A percentile compares a stretch with the other conserved stretches of the same genome.
Evolutionary conservation across 2,329 filamentous ascomycete species (phyloP).

Genomic region (Xenosphaeropsis pyriputrescens): DNA sequence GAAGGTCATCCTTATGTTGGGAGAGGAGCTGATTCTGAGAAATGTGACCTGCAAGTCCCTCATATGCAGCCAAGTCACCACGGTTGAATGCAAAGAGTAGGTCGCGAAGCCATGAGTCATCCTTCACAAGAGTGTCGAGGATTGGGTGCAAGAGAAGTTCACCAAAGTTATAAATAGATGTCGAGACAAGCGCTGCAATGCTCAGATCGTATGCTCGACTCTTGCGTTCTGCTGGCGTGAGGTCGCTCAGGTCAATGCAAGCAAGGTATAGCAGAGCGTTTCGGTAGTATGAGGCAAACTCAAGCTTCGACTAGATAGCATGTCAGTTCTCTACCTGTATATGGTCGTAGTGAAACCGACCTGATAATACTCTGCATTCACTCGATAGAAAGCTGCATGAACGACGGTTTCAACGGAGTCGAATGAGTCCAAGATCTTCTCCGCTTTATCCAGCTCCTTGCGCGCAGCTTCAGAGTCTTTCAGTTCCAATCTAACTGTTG

Average conservation of each 20-base stretch:
- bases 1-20: conserved; percentile 69
- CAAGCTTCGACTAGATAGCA: conserved; percentile 50
- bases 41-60: conserved; percentile 69
- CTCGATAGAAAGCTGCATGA: conserved; percentile 90
- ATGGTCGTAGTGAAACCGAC: conserved; percentile 20
- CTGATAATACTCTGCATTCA: conserved; percentile 91
- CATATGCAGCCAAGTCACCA: conserved; percentile 79
- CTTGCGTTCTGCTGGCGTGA: conserved; percentile 62
- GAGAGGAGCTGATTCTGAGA: conserved; percentile 65
- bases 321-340: conserved; percentile 6
- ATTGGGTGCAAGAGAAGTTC: conserved; percentile 97
- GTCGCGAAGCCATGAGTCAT: conserved; percentile 79
- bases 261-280: conserved; percentile 96
- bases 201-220: conserved; percentile 83
- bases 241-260: conserved; percentile 71
- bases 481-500: conserved; percentile 71
- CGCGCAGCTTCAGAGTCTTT: conserved; percentile 69
- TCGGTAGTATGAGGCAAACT: conserved; percentile 94
- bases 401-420: conserved; percentile 93
- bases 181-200: conserved; percentile 82
- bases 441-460: conserved; percentile 74
- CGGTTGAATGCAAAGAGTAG: conserved; percentile 97
- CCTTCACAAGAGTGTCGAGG: conserved; percentile 67
- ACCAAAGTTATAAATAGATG: conserved; percentile 98
- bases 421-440: conserved; percentile 78